Evolutionary conservation across 2,329 filamentous ascomycete genomes (phyloP).

Genomic region (Fusarium sarcochroum): DNA sequence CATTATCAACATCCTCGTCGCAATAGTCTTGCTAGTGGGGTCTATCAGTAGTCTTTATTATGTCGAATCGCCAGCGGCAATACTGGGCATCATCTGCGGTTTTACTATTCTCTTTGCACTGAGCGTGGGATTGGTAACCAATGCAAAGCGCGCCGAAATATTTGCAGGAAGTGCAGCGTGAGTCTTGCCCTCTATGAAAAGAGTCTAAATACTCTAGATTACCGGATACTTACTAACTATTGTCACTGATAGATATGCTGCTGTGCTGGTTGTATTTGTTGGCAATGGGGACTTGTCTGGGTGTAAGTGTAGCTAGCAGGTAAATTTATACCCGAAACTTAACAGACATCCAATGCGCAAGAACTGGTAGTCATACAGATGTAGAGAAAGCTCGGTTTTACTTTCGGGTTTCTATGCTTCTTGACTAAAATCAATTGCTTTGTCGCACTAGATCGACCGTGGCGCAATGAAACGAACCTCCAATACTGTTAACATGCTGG

Average conservation of each 20-base stretch:
- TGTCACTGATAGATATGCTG: not conserved
- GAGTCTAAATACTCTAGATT: too few species aligned
- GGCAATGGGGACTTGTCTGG: not conserved
- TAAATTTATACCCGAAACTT: too few species aligned
- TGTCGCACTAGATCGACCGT: too few species aligned
- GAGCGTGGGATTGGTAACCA: constrained; percentile 13
- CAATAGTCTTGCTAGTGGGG: not conserved
- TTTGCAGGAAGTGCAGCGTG: constrained; percentile 23
- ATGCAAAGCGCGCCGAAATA: constrained; percentile 17
- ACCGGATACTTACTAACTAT: not conserved
- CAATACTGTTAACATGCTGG: too few species aligned
- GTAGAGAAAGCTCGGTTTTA: too few species aligned
- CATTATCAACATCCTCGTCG: not conserved
- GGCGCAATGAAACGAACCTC: too few species aligned
- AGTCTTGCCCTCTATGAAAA: not conserved
- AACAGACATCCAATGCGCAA: too few species aligned
- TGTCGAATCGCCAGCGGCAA: not conserved
- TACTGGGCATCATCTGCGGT: constrained; percentile 11
- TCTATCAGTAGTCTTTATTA: constrained; percentile 10
- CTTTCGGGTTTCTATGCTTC: too few species aligned
- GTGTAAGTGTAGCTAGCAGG: too few species aligned
- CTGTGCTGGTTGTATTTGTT: constrained; percentile 9
- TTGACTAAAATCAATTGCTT: too few species aligned
- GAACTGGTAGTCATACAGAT: too few species aligned
- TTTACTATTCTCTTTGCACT: constrained; percentile 18